These are phyloP conservation scores for Helotiales sp. DNA, from an alignment of 2,329 filamentous ascomycete genomes.

Conservation along the genomic window DNA sequence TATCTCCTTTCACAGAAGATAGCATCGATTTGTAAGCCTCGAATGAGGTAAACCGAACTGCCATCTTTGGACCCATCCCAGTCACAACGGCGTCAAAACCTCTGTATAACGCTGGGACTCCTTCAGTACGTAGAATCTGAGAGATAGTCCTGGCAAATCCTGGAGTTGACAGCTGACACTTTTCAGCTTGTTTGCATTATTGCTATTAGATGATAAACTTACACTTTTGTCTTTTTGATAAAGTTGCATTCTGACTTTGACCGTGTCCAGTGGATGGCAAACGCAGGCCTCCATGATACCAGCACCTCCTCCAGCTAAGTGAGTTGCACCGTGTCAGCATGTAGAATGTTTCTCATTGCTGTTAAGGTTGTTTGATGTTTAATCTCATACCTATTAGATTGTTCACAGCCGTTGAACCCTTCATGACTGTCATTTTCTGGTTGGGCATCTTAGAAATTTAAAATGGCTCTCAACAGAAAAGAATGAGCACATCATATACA, in stretches of 20 bases:
- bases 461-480: background rate
- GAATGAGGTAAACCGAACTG: background rate
- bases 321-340: background rate
- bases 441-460: background rate
- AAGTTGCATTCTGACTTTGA: background rate
- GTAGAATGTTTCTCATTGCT: background rate
- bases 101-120: background rate
- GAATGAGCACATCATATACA: background rate
- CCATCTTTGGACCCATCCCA: background rate
- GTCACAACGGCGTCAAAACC: background rate
- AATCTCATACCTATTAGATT: background rate
- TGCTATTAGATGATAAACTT: background rate
- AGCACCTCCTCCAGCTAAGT: background rate
- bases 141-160: background rate
- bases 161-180: background rate
- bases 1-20: background rate
- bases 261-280: background rate
- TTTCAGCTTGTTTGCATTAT: background rate
- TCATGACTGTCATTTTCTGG: background rate
- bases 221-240: background rate
- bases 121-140: background rate
- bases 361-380: background rate
- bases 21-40: background rate
- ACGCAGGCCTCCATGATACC: background rate
- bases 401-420: background rate